These are phyloP conservation scores for Scheffersomyces spartinae DNA, from an alignment of 805 yeast genomes.

Conservation along the genomic window DNA sequence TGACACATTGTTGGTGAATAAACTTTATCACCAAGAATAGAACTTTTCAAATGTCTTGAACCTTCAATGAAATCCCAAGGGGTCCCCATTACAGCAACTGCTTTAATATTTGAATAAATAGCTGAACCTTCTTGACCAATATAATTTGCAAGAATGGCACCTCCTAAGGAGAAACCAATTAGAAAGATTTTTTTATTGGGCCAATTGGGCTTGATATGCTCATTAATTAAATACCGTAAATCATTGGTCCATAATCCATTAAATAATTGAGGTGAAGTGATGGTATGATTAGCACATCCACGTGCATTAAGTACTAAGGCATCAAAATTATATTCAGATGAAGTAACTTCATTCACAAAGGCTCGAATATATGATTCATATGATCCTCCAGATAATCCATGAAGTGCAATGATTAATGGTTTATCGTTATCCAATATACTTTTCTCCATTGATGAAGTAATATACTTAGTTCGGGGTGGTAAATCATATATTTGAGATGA, in stretches of 20 bases:
- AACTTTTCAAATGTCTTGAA: conserved; percentile 28
- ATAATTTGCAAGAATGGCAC: conserved; percentile 53
- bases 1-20: conserved; percentile 33
- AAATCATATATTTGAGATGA: conserved; percentile 40
- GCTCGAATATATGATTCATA: conserved; percentile 64
- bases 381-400: conserved; percentile 75
- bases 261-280: conserved; percentile 57
- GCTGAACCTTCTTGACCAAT: conserved; percentile 50
- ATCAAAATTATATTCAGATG: conserved; percentile 33
- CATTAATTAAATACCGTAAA: conserved; percentile 45
- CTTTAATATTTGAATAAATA: conserved; percentile 38
- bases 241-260: conserved; percentile 64
- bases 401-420: conserved; percentile 53
- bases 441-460: conserved; percentile 33
- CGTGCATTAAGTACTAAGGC: conserved; percentile 55
- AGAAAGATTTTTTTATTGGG: conserved; percentile 56
- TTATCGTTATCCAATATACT: conserved; percentile 22
- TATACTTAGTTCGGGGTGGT: conserved; percentile 60
- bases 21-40: conserved; percentile 23
- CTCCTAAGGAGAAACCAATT: conserved; percentile 67
- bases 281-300: conserved; percentile 68
- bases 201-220: conserved; percentile 35
- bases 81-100: conserved; percentile 49
- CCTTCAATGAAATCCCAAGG: conserved; percentile 68
- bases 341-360: conserved; percentile 32